Base-by-base conservation (phyloP, 257 asterid species). In the Pogostemon cablin region DNA sequence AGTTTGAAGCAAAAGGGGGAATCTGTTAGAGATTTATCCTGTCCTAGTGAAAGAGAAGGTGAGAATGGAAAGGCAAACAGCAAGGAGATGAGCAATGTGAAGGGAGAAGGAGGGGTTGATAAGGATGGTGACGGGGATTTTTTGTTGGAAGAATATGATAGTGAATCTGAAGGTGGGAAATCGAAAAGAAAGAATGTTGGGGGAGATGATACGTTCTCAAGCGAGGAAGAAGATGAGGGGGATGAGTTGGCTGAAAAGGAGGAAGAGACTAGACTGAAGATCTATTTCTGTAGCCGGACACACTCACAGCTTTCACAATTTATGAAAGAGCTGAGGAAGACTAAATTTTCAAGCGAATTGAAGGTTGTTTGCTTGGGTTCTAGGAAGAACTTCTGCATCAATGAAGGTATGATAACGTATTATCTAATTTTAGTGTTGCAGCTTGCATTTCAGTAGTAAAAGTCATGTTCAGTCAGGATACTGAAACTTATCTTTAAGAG, bases 301-400 rank as follows among this genome's bases (percentile, higher is more conserved):
- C 99, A 93, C 80, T 91, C 99, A 7, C 99, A 93, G 87, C 99
- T 93, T 81, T 87, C 96, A 1, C 99, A 93, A 84, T 93, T 93
- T 64, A 75, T 93, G 87, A 91, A 88, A 72, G 99, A 93, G 89
- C 84, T 93, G 78, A 89, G 81, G 82, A 93, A 91, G 85, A 91
- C 98, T 62, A 81, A 66, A 67, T 91, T 95, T 76, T 87, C 86
- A 4, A 82, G 76, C 62, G 96, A 95, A 71, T 61, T 95, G 81
- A 87, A 83, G 75, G 92, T 83, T 74, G 91, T 89, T 41, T 85
- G 91, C 83, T 84, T 95, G 90, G 99, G 96, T 49, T 95, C 99
- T 49, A 79, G 99, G 86, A 95, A 95, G 83, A 95, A 80, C 67
- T 79, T 86, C 66, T 95, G 99, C 84, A 88, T 91, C 75, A 95